These are phyloP conservation scores for Vanrija sp. DNA, from an alignment of 1,284 basidiomycete genomes.

Conservation along the genomic window DNA sequence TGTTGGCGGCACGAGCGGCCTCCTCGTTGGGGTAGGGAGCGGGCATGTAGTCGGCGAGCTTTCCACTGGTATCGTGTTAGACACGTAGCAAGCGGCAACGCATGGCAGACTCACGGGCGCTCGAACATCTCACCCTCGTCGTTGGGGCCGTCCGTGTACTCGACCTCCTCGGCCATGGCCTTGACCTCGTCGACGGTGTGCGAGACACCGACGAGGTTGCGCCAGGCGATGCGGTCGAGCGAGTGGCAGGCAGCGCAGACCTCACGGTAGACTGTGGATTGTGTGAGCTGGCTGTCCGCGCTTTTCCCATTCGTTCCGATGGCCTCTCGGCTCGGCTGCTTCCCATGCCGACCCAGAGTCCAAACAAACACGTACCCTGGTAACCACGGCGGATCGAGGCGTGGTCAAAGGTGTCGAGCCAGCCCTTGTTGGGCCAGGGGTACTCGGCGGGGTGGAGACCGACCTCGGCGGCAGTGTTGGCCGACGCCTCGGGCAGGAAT, in stretches of 20 bases:
- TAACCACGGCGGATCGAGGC: slow-evolving; percentile 91
- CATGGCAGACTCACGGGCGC: slow-evolving; percentile 68
- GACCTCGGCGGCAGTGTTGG: slow-evolving; percentile 85
- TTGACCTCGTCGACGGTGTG: slow-evolving; percentile 91
- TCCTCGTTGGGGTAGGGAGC: slow-evolving; percentile 96
- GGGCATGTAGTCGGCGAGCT: slow-evolving; percentile 88
- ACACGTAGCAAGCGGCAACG: background rate
- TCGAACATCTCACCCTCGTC: slow-evolving; percentile 97
- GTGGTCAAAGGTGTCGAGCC: slow-evolving; percentile 91
- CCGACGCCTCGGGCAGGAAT: slow-evolving; percentile 81
- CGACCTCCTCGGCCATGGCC: slow-evolving; percentile 90
- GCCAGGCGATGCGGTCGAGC: slow-evolving; percentile 98
- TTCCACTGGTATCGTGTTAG: slow-evolving; percentile 30
- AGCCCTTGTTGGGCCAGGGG: slow-evolving; percentile 88
- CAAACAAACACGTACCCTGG: slow-evolving; percentile 52
- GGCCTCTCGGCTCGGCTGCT: background rate
- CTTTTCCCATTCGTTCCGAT: background rate
- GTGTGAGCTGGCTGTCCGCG: background rate
- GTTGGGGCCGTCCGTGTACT: slow-evolving; percentile 95
- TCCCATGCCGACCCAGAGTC: background rate
- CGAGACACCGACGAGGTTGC: slow-evolving; percentile 96
- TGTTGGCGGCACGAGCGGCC: slow-evolving; percentile 88
- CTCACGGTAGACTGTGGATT: slow-evolving; percentile 79
- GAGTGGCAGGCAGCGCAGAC: slow-evolving; percentile 99
- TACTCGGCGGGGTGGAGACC: slow-evolving; percentile 85